phyloP scores from a whole-genome alignment of 768 basidiomycete genomes.

The Pulveroboletus sp. region DNA sequence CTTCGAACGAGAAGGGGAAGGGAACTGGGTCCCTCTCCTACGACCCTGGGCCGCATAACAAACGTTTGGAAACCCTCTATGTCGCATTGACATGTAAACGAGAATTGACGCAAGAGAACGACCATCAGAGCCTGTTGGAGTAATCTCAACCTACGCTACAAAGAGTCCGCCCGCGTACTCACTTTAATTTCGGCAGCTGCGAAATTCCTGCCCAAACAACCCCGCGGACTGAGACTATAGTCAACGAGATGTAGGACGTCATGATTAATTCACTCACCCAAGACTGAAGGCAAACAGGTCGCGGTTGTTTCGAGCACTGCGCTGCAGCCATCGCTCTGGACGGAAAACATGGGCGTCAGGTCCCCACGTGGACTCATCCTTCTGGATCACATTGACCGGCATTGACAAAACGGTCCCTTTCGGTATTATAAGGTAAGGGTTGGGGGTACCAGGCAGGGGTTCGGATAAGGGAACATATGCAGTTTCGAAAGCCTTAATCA shows the following conservation, averaged over 20 bases:
- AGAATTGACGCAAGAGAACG: conserved; percentile 50
- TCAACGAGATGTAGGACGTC: conserved; percentile 5
- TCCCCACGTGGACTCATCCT: conserved; percentile 53
- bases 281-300: conserved; percentile 56
- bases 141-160: conserved; percentile 11
- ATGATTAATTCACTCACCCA: conserved; percentile 37
- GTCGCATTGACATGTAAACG: conserved; percentile 45
- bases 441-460: conserved; percentile 42
- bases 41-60: conserved; percentile 55
- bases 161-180: conserved; percentile 12
- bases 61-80: conserved; percentile 65
- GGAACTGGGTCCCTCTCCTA: conserved; percentile 49
- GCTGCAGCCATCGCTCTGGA: conserved; percentile 59
- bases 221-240: conserved; percentile 42
- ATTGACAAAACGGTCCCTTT: conserved; percentile 53
- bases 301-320: conserved; percentile 33
- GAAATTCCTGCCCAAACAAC: conserved; percentile 57
- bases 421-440: conserved; percentile 44
- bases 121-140: conserved; percentile 36
- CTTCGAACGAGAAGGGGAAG: conserved; percentile 48
- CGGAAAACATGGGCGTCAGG: conserved; percentile 51
- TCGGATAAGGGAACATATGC: conserved; percentile 51
- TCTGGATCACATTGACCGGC: conserved; percentile 55
- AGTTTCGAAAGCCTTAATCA: conserved; percentile 44
- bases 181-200: conserved; percentile 61